These are phyloP conservation scores for Geotrichum australiense DNA, from an alignment of 1,139 yeast genomes.

Conservation along the genomic window DNA sequence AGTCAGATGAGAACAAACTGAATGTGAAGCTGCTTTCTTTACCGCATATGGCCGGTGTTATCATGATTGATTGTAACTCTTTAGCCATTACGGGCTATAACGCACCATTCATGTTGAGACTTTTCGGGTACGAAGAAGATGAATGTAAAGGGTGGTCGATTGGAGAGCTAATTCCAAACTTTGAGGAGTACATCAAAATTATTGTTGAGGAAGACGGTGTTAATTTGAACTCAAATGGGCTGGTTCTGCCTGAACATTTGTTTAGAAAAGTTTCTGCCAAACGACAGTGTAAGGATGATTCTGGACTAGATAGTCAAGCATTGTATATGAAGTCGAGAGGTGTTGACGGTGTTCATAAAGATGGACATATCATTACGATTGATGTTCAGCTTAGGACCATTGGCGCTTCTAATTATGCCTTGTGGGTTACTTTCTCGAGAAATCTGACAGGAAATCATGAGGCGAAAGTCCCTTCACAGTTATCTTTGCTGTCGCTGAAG, in stretches of 20 bases:
- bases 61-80: constrained; percentile 52
- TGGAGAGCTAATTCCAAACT: constrained; percentile 58
- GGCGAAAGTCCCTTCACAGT: constrained; percentile 48
- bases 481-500: constrained; percentile 41
- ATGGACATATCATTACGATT: constrained; percentile 56
- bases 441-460: constrained; percentile 25
- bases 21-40: constrained; percentile 37
- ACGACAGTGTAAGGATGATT: constrained; percentile 2
- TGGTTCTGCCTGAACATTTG: constrained; percentile 82
- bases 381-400: constrained; percentile 79
- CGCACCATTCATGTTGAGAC: constrained; percentile 65
- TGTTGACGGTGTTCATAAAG: constrained; percentile 58
- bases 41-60: constrained; percentile 84
- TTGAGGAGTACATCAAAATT: constrained; percentile 45
- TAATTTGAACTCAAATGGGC: constrained; percentile 37
- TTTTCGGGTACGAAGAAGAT: constrained; percentile 57
- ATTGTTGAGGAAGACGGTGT: constrained; percentile 37
- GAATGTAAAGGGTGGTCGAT: constrained; percentile 47
- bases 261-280: constrained; percentile 52
- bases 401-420: constrained; percentile 49
- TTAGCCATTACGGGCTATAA: constrained; percentile 58
- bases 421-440: constrained; percentile 84
- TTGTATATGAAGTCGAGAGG: constrained; percentile 38
- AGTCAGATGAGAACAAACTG: constrained; percentile 1
- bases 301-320: constrained; percentile 18